phyloP scores from a whole-genome alignment of 2,329 filamentous ascomycete genomes.

The Colletotrichum sp. region DNA sequence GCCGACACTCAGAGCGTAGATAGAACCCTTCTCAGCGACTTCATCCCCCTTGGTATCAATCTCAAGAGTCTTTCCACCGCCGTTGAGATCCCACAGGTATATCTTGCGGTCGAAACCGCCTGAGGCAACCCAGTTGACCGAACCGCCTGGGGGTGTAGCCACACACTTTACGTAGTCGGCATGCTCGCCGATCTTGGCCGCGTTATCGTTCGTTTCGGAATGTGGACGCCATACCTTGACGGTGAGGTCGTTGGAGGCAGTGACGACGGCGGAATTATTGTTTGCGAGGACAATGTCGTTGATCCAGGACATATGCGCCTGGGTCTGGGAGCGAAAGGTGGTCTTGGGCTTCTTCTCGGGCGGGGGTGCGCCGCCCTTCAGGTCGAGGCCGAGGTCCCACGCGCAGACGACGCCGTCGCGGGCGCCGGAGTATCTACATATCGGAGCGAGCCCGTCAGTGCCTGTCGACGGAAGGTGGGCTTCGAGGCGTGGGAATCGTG shows the following conservation, averaged over 20 bases:
- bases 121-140: constrained; percentile 87
- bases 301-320: constrained; percentile 94
- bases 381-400: constrained; percentile 85
- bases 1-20: constrained; percentile 87
- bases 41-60: constrained; percentile 88
- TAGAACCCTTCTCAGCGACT: constrained; percentile 86
- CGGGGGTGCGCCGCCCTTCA: constrained; percentile 41
- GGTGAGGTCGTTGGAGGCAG: constrained; percentile 90
- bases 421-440: constrained; percentile 85
- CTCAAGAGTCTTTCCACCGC: constrained; percentile 83
- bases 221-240: constrained; percentile 91
- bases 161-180: constrained; percentile 97
- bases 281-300: constrained; percentile 88
- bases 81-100: constrained; percentile 90
- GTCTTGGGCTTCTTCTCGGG: constrained; percentile 43
- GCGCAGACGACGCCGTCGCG: constrained; percentile 95
- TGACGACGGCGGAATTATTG: constrained; percentile 80
- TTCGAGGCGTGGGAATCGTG: constrained; percentile 1
- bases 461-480: not conserved
- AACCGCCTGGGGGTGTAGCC: constrained; percentile 69
- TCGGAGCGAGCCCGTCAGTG: not conserved
- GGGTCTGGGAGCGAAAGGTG: constrained; percentile 64
- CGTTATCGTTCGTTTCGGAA: constrained; percentile 59
- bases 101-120: constrained; percentile 93
- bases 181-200: constrained; percentile 87